phyloP scores from a whole-genome alignment of 352 stramenopile genomes.

The Phytophthora cactorum region DNA sequence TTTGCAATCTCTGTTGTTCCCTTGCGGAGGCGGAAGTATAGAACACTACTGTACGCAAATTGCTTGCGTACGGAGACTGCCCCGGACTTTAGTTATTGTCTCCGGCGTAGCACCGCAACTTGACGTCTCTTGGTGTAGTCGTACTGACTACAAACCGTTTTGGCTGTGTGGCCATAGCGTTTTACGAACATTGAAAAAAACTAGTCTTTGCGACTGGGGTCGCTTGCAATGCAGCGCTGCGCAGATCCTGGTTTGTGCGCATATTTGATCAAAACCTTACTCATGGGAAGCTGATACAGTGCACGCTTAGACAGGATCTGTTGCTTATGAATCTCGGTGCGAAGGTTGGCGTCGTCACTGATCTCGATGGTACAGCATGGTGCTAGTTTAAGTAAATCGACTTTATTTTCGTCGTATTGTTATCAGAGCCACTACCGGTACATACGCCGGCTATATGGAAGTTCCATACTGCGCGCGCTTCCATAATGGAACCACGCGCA shows the following conservation, averaged over 20 bases:
- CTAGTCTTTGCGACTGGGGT: too few relatives aligned
- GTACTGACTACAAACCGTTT: conserved; percentile 27
- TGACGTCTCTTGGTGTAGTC: conserved; percentile 6
- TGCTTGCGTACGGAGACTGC: conserved; percentile 16
- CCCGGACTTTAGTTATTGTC: not conserved
- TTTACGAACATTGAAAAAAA: not conserved
- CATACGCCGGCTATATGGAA: too few relatives aligned
- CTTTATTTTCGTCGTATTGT: too few relatives aligned
- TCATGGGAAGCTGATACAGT: not conserved
- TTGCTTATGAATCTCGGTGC: not conserved
- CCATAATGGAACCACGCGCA: too few relatives aligned
- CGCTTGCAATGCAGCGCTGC: too few relatives aligned
- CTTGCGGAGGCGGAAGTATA: conserved; percentile 8
- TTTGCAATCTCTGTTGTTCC: conserved; percentile 15
- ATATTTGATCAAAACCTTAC: not conserved
- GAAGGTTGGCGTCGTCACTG: not conserved
- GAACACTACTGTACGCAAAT: conserved; percentile 18
- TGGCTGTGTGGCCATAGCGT: conserved; percentile 54
- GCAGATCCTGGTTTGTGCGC: not conserved
- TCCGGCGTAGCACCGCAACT: not conserved
- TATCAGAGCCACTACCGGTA: too few relatives aligned
- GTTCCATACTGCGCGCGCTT: too few relatives aligned
- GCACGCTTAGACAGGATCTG: not conserved
- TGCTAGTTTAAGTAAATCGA: too few relatives aligned
- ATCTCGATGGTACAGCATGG: too few relatives aligned